Evolutionary conservation across 257 asterid genomes (phyloP).

Genomic region (Osmanthus fragrans): DNA sequence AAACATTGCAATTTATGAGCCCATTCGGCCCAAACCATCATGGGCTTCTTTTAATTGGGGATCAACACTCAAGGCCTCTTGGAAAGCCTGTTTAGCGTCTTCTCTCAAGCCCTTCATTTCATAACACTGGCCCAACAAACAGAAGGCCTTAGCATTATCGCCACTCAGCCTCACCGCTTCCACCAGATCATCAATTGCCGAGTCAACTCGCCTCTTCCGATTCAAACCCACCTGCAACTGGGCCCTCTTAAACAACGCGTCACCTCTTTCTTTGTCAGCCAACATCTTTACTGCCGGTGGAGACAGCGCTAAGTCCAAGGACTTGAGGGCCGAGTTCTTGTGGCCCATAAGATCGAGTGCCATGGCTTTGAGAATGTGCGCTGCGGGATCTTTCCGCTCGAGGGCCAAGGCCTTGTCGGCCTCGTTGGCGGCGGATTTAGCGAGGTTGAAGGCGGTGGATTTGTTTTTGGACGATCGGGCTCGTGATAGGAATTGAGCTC

Average conservation of each 20-base stretch:
- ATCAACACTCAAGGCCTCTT: slow-evolving; percentile 45
- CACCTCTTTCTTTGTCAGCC: slow-evolving; percentile 62
- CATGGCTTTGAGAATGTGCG: slow-evolving; percentile 79
- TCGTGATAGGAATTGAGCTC: slow-evolving; percentile 77
- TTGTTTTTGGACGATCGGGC: slow-evolving; percentile 63
- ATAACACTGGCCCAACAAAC: slow-evolving; percentile 73
- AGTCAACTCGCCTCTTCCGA: slow-evolving; percentile 64
- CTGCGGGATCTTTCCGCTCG: slow-evolving; percentile 81
- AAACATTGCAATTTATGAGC: slow-evolving; percentile 3
- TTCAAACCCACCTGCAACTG: slow-evolving; percentile 63
- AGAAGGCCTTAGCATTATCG: slow-evolving; percentile 54
- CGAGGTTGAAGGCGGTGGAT: slow-evolving; percentile 53
- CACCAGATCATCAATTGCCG: slow-evolving; percentile 61
- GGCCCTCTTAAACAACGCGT: slow-evolving; percentile 74
- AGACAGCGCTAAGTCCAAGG: slow-evolving; percentile 65
- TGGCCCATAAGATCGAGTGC: slow-evolving; percentile 73
- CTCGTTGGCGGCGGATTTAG: slow-evolving; percentile 71
- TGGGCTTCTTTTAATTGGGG: slow-evolving; percentile 47
- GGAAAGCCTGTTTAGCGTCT: slow-evolving; percentile 54
- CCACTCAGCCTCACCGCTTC: slow-evolving; percentile 58
- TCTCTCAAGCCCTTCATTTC: slow-evolving; percentile 43
- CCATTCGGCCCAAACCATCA: slow-evolving; percentile 45
- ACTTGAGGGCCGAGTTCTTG: slow-evolving; percentile 61
- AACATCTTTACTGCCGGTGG: slow-evolving; percentile 67
- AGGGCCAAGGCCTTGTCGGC: slow-evolving; percentile 73